Evolutionary conservation across 805 yeast genomes (phyloP).

Genomic region (Saccharomycopsis vini): DNA sequence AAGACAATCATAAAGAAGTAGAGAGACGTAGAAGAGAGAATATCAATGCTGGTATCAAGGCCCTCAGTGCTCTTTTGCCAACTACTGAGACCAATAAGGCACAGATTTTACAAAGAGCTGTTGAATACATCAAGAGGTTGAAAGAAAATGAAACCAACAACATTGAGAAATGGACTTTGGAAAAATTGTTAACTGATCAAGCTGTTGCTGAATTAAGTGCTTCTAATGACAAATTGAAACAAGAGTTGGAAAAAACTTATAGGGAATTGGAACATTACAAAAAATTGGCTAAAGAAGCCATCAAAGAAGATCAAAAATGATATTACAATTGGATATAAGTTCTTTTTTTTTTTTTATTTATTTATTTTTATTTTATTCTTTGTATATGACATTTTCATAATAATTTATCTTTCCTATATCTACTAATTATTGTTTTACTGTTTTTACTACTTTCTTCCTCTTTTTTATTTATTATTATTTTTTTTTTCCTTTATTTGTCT

Average conservation of each 20-base stretch:
- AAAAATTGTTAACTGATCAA: slow-evolving; percentile 85
- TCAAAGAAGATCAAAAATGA: not conserved
- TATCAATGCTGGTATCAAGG: slow-evolving; percentile 80
- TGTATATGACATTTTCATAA: no score
- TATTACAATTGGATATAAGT: no score
- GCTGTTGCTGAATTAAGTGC: slow-evolving; percentile 77
- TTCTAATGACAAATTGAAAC: slow-evolving; percentile 79
- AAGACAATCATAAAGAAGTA: slow-evolving; percentile 90
- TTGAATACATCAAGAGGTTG: slow-evolving; percentile 80
- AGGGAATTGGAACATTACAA: slow-evolving; percentile 85
- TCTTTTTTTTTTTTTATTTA: no score
- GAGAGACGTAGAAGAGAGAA: slow-evolving; percentile 87
- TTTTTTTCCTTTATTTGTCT: no score
- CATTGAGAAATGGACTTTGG: slow-evolving; percentile 92
- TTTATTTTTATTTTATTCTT: no score
- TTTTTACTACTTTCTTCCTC: no score
- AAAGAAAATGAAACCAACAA: slow-evolving; percentile 84
- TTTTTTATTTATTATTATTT: no score
- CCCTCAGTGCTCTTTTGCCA: slow-evolving; percentile 69
- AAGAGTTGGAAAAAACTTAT: slow-evolving; percentile 84
- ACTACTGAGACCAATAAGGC: slow-evolving; percentile 84
- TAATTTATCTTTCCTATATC: no score
- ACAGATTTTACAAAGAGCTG: slow-evolving; percentile 78
- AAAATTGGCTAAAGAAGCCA: slow-evolving; percentile 22
- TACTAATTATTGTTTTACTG: no score